Evolutionary conservation across 2,329 filamentous ascomycete species (phyloP), one percentile per base, ranked within the genome.

Genomic region (Trichoderma koningii): DNA sequence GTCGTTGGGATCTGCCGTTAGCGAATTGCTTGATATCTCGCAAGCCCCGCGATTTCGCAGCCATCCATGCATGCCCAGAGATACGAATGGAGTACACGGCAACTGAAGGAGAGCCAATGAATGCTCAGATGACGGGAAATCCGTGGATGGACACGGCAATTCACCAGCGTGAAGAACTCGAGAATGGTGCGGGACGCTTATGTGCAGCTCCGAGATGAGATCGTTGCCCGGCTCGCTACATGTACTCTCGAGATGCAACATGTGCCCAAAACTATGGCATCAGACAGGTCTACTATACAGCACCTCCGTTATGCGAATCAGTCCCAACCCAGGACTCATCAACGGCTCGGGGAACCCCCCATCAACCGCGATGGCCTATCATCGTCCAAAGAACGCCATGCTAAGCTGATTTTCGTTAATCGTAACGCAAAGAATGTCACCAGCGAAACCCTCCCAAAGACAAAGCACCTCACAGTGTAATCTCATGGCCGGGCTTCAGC

Each of bases 401-500:
- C 63, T 65, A 62, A 65, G 56, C 47, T 42, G 63, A 45, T 56
- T 53, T 34, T 66, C 64, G 38, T 66, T 59, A 66, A 55, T 66
- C 64, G 61, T 66, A 51, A 63, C 44, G 28, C 17, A 30, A 38
- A 63, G 21, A 56, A 51, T 55, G 30, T 44, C 42, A 50, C 52
- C 52, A 57, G 52, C 28, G 52, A 51, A 45, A 42, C 38, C 47
- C 30, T 14, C 38, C 41, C 47, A 41, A 64, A n/a, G 5, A 30
- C 12, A 64, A 19, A 34, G 48, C 45, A 48, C 51, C 57, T 73
- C 65, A 77, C 23, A 69, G 68, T 19, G 66, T 53, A 60, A 78
- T 73, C 66, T 76, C 76, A 61, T 78, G 76, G 3, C 76, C 77
- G n/a, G 76, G 73, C 69, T 76, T 77, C 55, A 80, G 68, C 12